Base-by-base conservation (phyloP, 768 basidiomycete genomes). In the Grammothele lineata region DNA sequence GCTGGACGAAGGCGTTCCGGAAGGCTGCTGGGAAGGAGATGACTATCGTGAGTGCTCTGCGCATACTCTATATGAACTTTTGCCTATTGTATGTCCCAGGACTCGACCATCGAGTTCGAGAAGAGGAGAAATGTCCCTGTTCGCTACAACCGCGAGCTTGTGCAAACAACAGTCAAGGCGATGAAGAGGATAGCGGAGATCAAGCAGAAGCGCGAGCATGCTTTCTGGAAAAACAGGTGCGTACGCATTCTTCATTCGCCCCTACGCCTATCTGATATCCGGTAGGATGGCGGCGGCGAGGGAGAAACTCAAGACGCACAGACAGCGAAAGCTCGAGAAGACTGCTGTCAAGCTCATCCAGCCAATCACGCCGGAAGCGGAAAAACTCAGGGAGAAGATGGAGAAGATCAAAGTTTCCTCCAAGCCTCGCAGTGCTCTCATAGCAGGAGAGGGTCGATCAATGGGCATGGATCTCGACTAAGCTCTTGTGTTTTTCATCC, bases 1-100 rank as follows among this genome's bases (percentile, higher is more conserved):
- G 91, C 58, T 99, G 96, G 96, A 99, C 96, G 37, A 99, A 99
- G 68, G 96, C 96, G 18, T 99, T 99, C 78, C 81, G 96, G 55
- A 95, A 92, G 68, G 93, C 96, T 17, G 90, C 94, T 41, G 96
- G 96, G 43, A 99, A 98, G 72, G 96, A 99, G 72, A 99, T 99
- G 96, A 94, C 90, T 4, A 87, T 99, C 61, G 94, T 94, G 62
- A 10, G 44, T 42, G 11, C 22, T n/a, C 27, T 30, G 27, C 27
- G 8, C 27, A n/a, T n/a, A n/a, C n/a, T n/a, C n/a, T n/a, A n/a
- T n/a, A n/a, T n/a, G n/a, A 43, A n/a, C 44, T 46, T 23, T n/a
- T 39, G 38, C 32, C 34, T 45, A 37, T 45, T 26, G 34, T 26
- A 26, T 10, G 45, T 10, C 15, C 18, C 53, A 98, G 95, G 96